A percentile compares a stretch with the other conserved stretches of the same genome.
Evolutionary conservation across 805 yeast species (phyloP).

Genomic region (Ogataea dorogensis): DNA sequence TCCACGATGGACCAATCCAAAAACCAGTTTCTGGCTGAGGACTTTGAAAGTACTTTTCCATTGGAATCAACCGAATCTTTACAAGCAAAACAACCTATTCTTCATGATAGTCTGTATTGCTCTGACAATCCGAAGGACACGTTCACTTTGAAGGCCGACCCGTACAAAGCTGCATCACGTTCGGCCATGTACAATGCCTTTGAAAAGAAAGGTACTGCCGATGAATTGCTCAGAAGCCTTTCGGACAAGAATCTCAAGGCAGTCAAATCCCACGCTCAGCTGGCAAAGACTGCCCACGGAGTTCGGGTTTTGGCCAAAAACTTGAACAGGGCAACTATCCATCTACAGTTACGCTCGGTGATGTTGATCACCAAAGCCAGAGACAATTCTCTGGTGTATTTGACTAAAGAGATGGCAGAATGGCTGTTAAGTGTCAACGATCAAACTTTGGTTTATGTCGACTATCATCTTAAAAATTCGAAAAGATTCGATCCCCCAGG

Average conservation of each 20-base stretch:
- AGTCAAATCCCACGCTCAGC: constrained; percentile 67
- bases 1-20: not conserved
- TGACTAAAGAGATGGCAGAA: constrained; percentile 76
- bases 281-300: constrained; percentile 79
- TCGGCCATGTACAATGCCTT: not conserved
- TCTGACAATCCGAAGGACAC: constrained; percentile 24
- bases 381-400: constrained; percentile 70
- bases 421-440: constrained; percentile 55
- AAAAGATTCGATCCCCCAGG: constrained; percentile 61
- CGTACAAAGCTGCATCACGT: constrained; percentile 12
- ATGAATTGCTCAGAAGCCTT: constrained; percentile 21
- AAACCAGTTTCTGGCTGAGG: not conserved
- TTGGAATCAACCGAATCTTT: constrained; percentile 22
- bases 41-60: not conserved
- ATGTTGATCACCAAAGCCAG: constrained; percentile 89
- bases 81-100: constrained; percentile 28
- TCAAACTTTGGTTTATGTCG: constrained; percentile 59
- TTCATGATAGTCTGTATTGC: constrained; percentile 30
- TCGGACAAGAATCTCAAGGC: constrained; percentile 45
- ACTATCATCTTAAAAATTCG: constrained; percentile 59
- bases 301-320: constrained; percentile 74
- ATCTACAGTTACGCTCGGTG: constrained; percentile 64
- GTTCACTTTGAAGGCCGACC: constrained; percentile 23
- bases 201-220: constrained; percentile 16
- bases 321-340: constrained; percentile 66